These are phyloP conservation scores for Lentinula lateritia DNA, from an alignment of 768 basidiomycete species.

Conservation along the genomic window DNA sequence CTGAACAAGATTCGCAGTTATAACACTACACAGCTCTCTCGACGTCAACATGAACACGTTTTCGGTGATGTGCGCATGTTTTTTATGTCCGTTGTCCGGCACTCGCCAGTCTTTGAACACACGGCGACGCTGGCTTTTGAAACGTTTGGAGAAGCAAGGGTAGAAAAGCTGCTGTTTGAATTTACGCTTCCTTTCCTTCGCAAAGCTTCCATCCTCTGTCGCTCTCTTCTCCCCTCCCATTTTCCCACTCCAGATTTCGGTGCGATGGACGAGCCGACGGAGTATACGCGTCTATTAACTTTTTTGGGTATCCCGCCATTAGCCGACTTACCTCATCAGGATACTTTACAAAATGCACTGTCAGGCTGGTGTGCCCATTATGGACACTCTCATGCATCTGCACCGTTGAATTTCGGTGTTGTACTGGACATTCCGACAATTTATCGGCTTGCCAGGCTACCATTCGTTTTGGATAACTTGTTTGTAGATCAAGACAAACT, in stretches of 20 bases:
- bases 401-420: constrained; percentile 76
- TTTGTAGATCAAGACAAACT: constrained; percentile 72
- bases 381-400: constrained; percentile 72
- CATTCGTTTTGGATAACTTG: constrained; percentile 75
- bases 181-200: constrained; percentile 93
- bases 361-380: constrained; percentile 91
- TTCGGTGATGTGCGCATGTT: constrained; percentile 87
- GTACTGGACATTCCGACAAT: constrained; percentile 76
- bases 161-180: constrained; percentile 81
- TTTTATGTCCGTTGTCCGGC: constrained; percentile 86
- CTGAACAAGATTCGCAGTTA: constrained; percentile 66
- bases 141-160: constrained; percentile 75
- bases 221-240: constrained; percentile 61
- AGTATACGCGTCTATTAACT: constrained; percentile 73
- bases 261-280: constrained; percentile 40
- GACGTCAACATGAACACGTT: constrained; percentile 57
- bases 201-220: constrained; percentile 78
- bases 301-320: constrained; percentile 78
- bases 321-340: constrained; percentile 73
- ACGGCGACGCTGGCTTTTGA: constrained; percentile 76
- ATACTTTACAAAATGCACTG: constrained; percentile 83
- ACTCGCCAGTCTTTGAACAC: constrained; percentile 84
- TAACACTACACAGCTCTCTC: constrained; percentile 35
- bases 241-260: constrained; percentile 47
- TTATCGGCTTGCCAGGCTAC: constrained; percentile 81